phyloP scores from a whole-genome alignment of 2,329 filamentous ascomycete genomes.

The Trichoderma sp. region DNA sequence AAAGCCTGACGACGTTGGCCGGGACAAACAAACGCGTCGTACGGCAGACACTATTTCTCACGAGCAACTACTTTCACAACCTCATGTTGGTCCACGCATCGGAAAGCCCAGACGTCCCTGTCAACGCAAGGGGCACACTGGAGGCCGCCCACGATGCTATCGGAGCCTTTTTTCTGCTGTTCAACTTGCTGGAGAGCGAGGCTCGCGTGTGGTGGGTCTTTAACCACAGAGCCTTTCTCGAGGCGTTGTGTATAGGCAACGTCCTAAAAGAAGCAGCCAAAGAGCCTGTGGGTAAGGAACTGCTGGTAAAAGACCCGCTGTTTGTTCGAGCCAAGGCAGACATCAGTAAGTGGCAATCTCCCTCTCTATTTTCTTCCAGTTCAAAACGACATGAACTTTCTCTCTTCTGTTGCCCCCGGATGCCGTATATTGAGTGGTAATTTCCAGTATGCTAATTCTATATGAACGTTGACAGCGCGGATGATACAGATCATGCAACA shows the following conservation, averaged over 20 bases:
- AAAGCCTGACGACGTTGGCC: slow-evolving; percentile 61
- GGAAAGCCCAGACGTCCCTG: slow-evolving; percentile 65
- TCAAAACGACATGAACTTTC: neutral
- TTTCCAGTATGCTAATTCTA: neutral
- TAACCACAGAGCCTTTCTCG: slow-evolving; percentile 78
- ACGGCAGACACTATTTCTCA: slow-evolving; percentile 75
- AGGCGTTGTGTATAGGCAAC: slow-evolving; percentile 70
- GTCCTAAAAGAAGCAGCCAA: slow-evolving; percentile 57
- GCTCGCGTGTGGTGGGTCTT: slow-evolving; percentile 85
- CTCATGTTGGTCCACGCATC: slow-evolving; percentile 78
- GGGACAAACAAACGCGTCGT: slow-evolving; percentile 66
- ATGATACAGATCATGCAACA: slow-evolving; percentile 68
- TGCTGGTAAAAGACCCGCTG: slow-evolving; percentile 57
- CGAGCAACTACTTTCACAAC: slow-evolving; percentile 83
- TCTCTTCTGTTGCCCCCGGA: slow-evolving; percentile 30
- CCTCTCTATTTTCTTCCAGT: neutral
- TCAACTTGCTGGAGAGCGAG: slow-evolving; percentile 69
- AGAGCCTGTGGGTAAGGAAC: slow-evolving; percentile 52
- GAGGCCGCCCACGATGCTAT: slow-evolving; percentile 79
- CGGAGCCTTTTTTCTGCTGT: slow-evolving; percentile 73
- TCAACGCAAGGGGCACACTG: slow-evolving; percentile 70
- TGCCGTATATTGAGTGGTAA: neutral
- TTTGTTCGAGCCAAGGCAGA: slow-evolving; percentile 63
- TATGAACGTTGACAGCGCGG: slow-evolving; percentile 46
- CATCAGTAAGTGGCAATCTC: slow-evolving; percentile 54